Evolutionary conservation across 305 asterid species (phyloP), one percentile per base, ranked within the genome.

Genomic region (Fraxinus nigra): DNA sequence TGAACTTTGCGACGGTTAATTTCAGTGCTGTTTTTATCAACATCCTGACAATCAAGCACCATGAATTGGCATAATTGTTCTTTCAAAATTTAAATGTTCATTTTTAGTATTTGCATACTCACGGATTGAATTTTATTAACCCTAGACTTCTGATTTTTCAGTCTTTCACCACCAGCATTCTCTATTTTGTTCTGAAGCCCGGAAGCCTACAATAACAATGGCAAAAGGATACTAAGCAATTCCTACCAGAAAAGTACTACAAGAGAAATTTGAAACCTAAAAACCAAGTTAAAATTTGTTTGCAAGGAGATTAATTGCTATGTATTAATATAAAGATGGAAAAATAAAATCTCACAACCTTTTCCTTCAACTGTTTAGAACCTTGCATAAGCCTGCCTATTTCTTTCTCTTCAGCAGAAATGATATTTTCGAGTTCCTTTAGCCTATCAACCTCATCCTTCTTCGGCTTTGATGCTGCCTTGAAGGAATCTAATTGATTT

Each of bases 121-220:
- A 96, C 99, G 78, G 94, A 86, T 77, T 96, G 97, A 81, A 96
- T 90, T 87, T 88, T 90, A 83, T 82, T 79, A 79, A 94, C 98
- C 78, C 77, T 90, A 32, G 94, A 84, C 88, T 94, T 94, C 81
- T 94, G 98, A 61, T 78, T 90, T 88, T 87, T 92, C 91, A 96
- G 79, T 70, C 84, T 90, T 83, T 91, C 98, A 24, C 99, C 99
- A 56, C 99, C 99, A 38, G 98, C 99, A 89, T 92, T 94, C 89
- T 96, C 99, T 30, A 96, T 92, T 87, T 91, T 94, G 43, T 82
- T 91, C 89, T 96, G 99, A 85, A 96, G 98, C 86, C 91, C 95
- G 80, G 81, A 78, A 54, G 94, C 98, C 98, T 96, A 81, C 86
- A 79, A 63, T 80, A 78, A 69, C 43, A 84, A 83, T 65, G 59